These are phyloP conservation scores for Psilocybe tampanensis DNA, from an alignment of 768 basidiomycete genomes.

Conservation along the genomic window DNA sequence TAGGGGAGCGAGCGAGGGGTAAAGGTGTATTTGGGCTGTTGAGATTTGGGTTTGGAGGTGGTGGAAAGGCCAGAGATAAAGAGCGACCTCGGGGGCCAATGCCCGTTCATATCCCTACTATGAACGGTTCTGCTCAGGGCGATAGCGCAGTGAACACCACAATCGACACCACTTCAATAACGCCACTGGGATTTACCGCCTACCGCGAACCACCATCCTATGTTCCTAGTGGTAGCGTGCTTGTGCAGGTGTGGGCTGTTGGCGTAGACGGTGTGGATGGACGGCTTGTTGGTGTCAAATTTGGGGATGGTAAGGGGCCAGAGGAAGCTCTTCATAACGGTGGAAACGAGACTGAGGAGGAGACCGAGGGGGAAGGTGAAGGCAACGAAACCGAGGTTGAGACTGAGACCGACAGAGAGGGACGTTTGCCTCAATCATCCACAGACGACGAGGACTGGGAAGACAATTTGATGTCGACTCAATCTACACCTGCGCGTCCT, in stretches of 20 bases:
- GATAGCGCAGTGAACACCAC: background rate
- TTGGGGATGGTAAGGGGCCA: slow-evolving; percentile 24
- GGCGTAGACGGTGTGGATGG: slow-evolving; percentile 78
- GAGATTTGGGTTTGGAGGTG: slow-evolving; percentile 18
- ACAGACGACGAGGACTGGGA: background rate
- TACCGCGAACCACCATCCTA: slow-evolving; percentile 74
- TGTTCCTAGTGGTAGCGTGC: slow-evolving; percentile 66
- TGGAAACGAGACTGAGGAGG: slow-evolving; percentile 5
- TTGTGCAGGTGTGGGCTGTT: slow-evolving; percentile 92
- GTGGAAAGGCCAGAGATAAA: slow-evolving; percentile 8
- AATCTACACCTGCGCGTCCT: slow-evolving; percentile 3
- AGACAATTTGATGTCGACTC: background rate
- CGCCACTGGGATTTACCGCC: slow-evolving; percentile 62
- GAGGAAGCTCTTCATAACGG: background rate
- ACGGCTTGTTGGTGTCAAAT: slow-evolving; percentile 57
- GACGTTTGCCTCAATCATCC: too few species aligned
- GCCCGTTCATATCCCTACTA: background rate
- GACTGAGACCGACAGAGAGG: background rate
- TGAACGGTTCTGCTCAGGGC: background rate
- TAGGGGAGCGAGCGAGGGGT: slow-evolving; percentile 28
- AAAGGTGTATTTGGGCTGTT: slow-evolving; percentile 16
- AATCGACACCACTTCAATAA: background rate
- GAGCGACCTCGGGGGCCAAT: background rate
- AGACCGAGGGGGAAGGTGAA: slow-evolving; percentile 5
- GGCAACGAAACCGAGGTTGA: background rate